Conservation (phyloP, 116 monocot species). For the Dioscorea cayenensis region DNA sequence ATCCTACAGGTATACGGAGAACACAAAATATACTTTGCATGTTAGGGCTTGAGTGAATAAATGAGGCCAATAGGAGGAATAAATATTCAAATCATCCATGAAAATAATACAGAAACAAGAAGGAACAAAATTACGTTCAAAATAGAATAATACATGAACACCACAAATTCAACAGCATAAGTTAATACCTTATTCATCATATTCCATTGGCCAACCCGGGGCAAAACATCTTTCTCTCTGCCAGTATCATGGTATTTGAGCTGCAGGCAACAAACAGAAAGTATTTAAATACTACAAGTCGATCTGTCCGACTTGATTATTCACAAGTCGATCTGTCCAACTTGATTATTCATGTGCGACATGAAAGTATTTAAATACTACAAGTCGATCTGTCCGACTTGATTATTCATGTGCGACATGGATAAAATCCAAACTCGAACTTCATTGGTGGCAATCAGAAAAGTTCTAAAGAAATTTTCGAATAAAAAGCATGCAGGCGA, state of each 20-base stretch:
- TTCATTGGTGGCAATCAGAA: too few species aligned
- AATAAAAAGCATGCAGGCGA: not conserved
- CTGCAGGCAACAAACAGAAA: constrained; percentile 12
- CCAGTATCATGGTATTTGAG: constrained; percentile 72
- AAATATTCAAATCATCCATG: not conserved
- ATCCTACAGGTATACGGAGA: too few species aligned
- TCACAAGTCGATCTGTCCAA: too few species aligned
- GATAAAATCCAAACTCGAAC: not conserved
- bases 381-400: too few species aligned
- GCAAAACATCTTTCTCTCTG: constrained; percentile 47
- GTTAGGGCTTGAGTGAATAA: too few species aligned
- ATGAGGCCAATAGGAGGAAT: not conserved
- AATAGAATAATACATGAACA: not conserved
- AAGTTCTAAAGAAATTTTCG: not conserved
- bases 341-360: too few species aligned
- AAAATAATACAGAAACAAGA: not conserved
- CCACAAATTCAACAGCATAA: not conserved
- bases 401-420: not conserved
- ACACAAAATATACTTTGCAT: too few species aligned
- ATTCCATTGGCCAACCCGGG: constrained; percentile 69
- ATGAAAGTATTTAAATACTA: not conserved
- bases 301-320: too few species aligned
- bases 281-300: not conserved
- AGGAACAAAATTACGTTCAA: not conserved
- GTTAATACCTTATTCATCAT: constrained; percentile 69